Evolutionary conservation across 495 filamentous ascomycete species (phyloP).

Genomic region (Parathielavia appendiculata): DNA sequence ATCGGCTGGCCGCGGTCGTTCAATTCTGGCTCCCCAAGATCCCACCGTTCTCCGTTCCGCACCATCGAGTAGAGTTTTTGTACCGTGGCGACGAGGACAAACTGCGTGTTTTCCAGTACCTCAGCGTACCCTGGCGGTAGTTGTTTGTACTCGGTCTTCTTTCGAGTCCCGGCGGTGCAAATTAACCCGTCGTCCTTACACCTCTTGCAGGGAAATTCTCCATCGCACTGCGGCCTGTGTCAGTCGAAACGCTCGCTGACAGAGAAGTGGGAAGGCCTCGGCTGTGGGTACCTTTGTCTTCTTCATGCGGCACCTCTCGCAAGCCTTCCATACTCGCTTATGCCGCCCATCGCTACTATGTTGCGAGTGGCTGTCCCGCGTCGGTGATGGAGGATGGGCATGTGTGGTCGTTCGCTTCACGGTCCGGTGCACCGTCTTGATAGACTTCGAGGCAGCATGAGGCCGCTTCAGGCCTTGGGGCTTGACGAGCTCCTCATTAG

Average conservation of each 20-base stretch:
- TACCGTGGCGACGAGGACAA: constrained; percentile 51
- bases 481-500: constrained; percentile 41
- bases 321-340: constrained; percentile 67
- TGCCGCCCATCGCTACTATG: constrained; percentile 43
- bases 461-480: constrained; percentile 22
- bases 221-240: constrained; percentile 52
- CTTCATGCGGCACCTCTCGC: constrained; percentile 66
- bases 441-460: constrained; percentile 27
- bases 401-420: constrained; percentile 32
- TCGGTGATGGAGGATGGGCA: constrained; percentile 28
- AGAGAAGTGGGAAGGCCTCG: not conserved
- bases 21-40: constrained; percentile 50
- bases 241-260: constrained; percentile 2
- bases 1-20: constrained; percentile 53
- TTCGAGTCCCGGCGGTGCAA: constrained; percentile 53
- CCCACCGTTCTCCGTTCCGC: constrained; percentile 49
- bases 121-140: constrained; percentile 54
- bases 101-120: constrained; percentile 54
- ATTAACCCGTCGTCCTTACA: constrained; percentile 59
- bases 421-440: constrained; percentile 27
- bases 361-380: constrained; percentile 29
- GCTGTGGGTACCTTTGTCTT: constrained; percentile 56
- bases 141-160: constrained; percentile 57
- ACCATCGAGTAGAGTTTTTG: constrained; percentile 57
- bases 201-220: constrained; percentile 60